These are phyloP conservation scores for Trichomonas gallinae DNA, from an alignment of 208 protist genomes.

Conservation along the genomic window DNA sequence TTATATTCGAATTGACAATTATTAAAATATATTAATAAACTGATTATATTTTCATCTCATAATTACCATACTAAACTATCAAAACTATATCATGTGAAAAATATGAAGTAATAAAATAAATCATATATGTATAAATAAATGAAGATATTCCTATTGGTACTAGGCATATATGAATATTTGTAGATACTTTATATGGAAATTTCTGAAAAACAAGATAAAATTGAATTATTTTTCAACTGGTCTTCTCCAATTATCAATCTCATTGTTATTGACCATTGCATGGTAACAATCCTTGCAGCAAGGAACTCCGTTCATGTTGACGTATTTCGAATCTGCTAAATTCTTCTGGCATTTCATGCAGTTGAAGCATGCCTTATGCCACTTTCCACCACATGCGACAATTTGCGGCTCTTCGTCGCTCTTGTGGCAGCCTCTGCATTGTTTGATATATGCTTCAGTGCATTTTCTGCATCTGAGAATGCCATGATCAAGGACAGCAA, in stretches of 20 bases:
- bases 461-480: background rate
- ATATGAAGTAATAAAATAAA: too few species aligned
- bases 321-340: background rate
- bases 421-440: background rate
- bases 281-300: background rate
- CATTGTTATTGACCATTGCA: background rate
- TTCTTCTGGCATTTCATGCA: background rate
- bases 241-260: background rate
- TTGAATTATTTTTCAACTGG: background rate
- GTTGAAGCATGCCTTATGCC: background rate
- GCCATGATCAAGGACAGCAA: background rate
- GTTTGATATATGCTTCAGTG: background rate
- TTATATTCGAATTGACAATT: too few species aligned
- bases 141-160: too few species aligned
- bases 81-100: too few species aligned
- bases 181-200: too few species aligned
- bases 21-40: too few species aligned
- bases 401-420: background rate
- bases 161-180: too few species aligned
- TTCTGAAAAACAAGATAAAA: too few species aligned
- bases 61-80: too few species aligned
- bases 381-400: background rate
- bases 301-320: background rate
- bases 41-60: too few species aligned
- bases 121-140: too few species aligned